These are phyloP conservation scores for Collybia sp. DNA, from an alignment of 768 basidiomycete species.

Conservation along the genomic window DNA sequence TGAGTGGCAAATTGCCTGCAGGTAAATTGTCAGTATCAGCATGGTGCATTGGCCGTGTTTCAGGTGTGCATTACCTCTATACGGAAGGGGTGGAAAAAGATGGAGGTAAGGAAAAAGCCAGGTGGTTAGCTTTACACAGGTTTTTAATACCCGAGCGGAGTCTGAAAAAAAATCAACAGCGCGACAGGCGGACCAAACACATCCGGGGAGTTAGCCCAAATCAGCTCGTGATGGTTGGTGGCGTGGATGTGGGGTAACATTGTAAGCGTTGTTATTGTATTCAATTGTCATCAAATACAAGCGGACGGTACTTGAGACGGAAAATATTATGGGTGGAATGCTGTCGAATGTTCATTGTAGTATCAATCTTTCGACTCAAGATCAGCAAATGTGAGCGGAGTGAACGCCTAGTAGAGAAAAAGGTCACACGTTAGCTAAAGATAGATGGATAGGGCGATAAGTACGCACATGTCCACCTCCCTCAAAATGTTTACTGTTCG, in stretches of 20 bases:
- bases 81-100: slow-evolving; percentile 25
- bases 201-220: slow-evolving; percentile 6
- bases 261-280: not conserved
- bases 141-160: slow-evolving; percentile 30
- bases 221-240: slow-evolving; percentile 14
- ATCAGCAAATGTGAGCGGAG: slow-evolving; percentile 44
- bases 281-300: not conserved
- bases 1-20: slow-evolving; percentile 33
- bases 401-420: slow-evolving; percentile 34
- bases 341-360: no score
- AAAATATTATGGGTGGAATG: not conserved
- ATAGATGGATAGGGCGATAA: slow-evolving; percentile 13
- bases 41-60: not conserved
- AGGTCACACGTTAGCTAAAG: slow-evolving; percentile 16
- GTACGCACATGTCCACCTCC: slow-evolving; percentile 82
- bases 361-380: slow-evolving; percentile 31
- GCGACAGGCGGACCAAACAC: slow-evolving; percentile 9
- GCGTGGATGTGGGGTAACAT: slow-evolving; percentile 11
- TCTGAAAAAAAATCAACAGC: slow-evolving; percentile 27
- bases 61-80: slow-evolving; percentile 29
- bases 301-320: slow-evolving; percentile 1
- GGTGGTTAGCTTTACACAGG: slow-evolving; percentile 19
- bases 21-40: slow-evolving; percentile 5
- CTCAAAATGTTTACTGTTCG: slow-evolving; percentile 94
- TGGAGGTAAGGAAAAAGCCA: slow-evolving; percentile 26